phyloP scores from a whole-genome alignment of 2,329 filamentous ascomycete genomes.

The Raffaelea arxii region DNA sequence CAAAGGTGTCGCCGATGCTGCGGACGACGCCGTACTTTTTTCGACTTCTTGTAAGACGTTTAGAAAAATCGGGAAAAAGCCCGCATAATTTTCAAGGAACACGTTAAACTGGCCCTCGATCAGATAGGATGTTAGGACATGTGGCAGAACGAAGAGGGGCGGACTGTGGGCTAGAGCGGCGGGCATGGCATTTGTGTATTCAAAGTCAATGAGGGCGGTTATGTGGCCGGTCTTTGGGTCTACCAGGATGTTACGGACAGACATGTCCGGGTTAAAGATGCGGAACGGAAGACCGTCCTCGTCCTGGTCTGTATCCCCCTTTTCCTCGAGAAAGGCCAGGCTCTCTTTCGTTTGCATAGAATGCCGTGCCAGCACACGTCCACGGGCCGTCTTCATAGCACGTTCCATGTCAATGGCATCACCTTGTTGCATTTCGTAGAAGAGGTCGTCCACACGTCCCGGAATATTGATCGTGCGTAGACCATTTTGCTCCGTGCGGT shows the following conservation, averaged over 20 bases:
- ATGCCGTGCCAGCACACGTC: slow-evolving; percentile 23
- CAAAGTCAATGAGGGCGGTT: slow-evolving; percentile 27
- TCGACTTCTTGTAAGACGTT: neutral
- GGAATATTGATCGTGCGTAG: neutral
- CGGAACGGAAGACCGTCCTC: slow-evolving; percentile 22
- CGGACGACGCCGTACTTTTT: neutral
- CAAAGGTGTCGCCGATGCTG: neutral
- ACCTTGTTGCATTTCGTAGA: neutral
- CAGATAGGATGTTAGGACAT: neutral
- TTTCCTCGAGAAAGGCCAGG: slow-evolving; percentile 15
- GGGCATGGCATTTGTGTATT: slow-evolving; percentile 30
- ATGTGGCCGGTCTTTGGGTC: slow-evolving; percentile 24
- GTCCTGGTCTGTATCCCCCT: neutral
- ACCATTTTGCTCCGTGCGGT: slow-evolving; percentile 14
- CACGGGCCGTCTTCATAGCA: no score
- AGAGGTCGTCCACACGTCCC: neutral
- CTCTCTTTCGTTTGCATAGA: slow-evolving; percentile 22
- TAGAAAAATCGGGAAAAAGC: neutral
- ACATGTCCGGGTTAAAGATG: slow-evolving; percentile 29
- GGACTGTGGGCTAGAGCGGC: slow-evolving; percentile 21
- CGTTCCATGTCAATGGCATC: slow-evolving; percentile 17
- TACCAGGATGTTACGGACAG: slow-evolving; percentile 27
- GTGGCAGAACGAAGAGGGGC: slow-evolving; percentile 27
- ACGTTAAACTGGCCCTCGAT: neutral
- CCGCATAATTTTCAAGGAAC: neutral